Evolutionary conservation across 2,329 filamentous ascomycete species (phyloP), one percentile per base, ranked within the genome.

Genomic region (Penicillium vulpinum): DNA sequence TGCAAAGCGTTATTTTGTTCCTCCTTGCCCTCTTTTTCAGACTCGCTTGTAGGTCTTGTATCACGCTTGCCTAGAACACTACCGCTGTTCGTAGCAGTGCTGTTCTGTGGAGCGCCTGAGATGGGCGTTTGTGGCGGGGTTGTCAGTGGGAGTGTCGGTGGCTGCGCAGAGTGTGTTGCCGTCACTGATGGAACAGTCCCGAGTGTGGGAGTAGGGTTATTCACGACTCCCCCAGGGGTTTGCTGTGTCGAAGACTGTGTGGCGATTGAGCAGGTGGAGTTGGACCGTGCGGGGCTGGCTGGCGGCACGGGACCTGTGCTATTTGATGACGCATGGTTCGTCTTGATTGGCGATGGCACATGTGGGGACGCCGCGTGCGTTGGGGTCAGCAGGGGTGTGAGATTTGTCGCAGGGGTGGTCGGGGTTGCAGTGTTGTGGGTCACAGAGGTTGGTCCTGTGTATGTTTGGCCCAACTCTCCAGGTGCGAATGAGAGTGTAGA

Each of bases 91-190:
- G 80, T 79, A 5, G 83, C 81, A n/a, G 66, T 83, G 5, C 38
- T 39, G 13, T 18, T 85, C 49, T 85, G 82, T 54, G 74, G 72
- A 24, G 70, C 74, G 5, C 74, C 71, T 31, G 77, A 75, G 57
- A 84, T 78, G 6, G 93, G 93, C 3, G 93, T 97, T 72, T 96
- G 89, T 0, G 93, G 94, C 2, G 94, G 93, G 8, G 93, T 97
- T 36, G 90, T 91, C 67, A 96, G 85, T 0, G 92, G 90, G 41
- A 95, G 77, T 1, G 67, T 58, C n/a, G 74, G 62, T 10, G 71
- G 72, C 50, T 76, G 76, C 7, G 72, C 69, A 5, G 89, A 90
- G 61, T 88, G 89, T 10, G 89, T 80, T 6, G 90, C 90, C 13
- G 90, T 86, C 26, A 96, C 85, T 51, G 87, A 83, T 0, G 92